Conservation (phyloP, 2,329 filamentous ascomycete species). For the Aspergillus melleus region DNA sequence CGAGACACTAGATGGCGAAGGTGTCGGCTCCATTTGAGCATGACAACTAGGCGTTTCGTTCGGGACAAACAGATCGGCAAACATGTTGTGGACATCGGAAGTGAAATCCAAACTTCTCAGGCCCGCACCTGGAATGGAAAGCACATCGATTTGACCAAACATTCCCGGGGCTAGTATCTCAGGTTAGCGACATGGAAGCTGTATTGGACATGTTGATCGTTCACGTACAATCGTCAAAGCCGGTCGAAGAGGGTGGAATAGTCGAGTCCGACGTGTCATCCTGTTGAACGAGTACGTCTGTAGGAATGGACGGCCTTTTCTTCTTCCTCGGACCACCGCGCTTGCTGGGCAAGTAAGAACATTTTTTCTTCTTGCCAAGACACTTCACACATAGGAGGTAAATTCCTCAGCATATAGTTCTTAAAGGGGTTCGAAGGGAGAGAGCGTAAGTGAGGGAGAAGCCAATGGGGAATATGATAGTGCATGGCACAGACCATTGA, state of each 20-base stretch:
- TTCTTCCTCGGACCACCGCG: slow-evolving; percentile 46
- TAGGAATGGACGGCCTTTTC: slow-evolving; percentile 29
- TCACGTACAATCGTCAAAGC: slow-evolving; percentile 36
- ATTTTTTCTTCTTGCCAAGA: slow-evolving; percentile 40
- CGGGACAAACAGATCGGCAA: slow-evolving; percentile 36
- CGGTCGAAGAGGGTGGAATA: slow-evolving; percentile 21
- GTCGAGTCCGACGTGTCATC: slow-evolving; percentile 22
- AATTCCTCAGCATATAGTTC: slow-evolving; percentile 8
- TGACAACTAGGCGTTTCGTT: slow-evolving; percentile 25
- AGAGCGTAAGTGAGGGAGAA: not conserved
- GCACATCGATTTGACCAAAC: slow-evolving; percentile 43
- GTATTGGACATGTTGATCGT: not conserved
- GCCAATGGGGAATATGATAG: not conserved
- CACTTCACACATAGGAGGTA: slow-evolving; percentile 31
- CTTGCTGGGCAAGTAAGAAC: slow-evolving; percentile 46
- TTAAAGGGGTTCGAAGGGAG: not conserved
- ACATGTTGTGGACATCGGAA: slow-evolving; percentile 38
- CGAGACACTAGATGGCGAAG: slow-evolving; percentile 27
- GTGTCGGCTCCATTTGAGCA: slow-evolving; percentile 28
- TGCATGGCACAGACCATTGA: not conserved
- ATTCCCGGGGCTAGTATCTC: slow-evolving; percentile 30
- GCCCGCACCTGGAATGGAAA: slow-evolving; percentile 42
- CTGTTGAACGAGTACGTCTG: slow-evolving; percentile 22
- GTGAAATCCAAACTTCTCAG: slow-evolving; percentile 42
- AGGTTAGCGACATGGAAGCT: slow-evolving; percentile 15